Conservation (phyloP, 495 filamentous ascomycete genomes). For the Daldinia concentrica region DNA sequence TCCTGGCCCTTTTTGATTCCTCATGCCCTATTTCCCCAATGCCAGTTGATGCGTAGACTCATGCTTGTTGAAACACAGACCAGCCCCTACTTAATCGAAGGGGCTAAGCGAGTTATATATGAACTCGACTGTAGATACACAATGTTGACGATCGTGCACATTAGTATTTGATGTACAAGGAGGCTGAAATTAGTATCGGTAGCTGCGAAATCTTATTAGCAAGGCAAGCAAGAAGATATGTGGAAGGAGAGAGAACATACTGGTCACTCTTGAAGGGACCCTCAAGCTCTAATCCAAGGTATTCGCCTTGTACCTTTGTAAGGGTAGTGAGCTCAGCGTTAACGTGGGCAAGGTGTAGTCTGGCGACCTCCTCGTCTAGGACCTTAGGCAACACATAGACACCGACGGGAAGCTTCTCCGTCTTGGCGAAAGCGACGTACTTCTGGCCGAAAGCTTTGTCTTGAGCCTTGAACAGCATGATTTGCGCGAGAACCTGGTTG, state of each 20-base stretch:
- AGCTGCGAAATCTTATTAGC: conserved; percentile 55
- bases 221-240: not conserved
- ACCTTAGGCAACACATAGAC: conserved; percentile 99
- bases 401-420: conserved; percentile 83
- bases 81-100: conserved; percentile 20
- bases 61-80: conserved; percentile 60
- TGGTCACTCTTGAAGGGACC: conserved; percentile 96
- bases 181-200: conserved; percentile 64
- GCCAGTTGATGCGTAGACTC: conserved; percentile 56
- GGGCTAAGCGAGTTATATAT: conserved; percentile 16
- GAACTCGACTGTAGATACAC: conserved; percentile 15
- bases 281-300: conserved; percentile 82
- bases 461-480: conserved; percentile 94
- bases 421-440: conserved; percentile 95
- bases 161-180: conserved; percentile 44
- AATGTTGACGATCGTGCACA: conserved; percentile 24
- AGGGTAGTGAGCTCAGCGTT: conserved; percentile 92
- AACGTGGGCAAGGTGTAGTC: conserved; percentile 91
- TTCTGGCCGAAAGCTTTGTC: conserved; percentile 88
- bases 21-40: conserved; percentile 52
- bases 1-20: conserved; percentile 50
- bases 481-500: conserved; percentile 99
- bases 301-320: conserved; percentile 87
- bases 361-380: conserved; percentile 96
- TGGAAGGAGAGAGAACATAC: conserved; percentile 49